Evolutionary conservation across 1,139 yeast species (phyloP).

Genomic region (Geotrichum histeridarum): DNA sequence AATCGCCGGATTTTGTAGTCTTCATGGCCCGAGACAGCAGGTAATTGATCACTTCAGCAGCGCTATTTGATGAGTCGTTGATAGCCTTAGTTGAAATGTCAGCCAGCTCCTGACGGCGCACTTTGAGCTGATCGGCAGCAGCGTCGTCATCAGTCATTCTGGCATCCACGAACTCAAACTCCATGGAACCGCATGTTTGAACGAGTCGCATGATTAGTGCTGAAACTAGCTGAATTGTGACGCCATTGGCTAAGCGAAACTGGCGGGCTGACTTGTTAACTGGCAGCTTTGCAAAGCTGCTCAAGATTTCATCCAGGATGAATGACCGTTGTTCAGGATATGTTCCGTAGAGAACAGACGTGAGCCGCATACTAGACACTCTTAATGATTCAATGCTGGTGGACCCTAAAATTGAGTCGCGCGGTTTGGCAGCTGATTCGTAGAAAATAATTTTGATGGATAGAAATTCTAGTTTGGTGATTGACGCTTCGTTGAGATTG

Average conservation of each 20-base stretch:
- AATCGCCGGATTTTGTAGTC: constrained; percentile 27
- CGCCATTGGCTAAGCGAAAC: constrained; percentile 44
- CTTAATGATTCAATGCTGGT: constrained; percentile 37
- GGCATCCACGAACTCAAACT: constrained; percentile 24
- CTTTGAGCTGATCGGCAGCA: constrained; percentile 14
- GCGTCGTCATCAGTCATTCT: constrained; percentile 20
- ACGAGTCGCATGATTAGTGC: constrained; percentile 45
- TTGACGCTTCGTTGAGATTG: constrained; percentile 43
- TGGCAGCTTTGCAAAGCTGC: constrained; percentile 48
- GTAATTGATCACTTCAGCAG: constrained; percentile 34
- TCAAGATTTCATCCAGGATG: constrained; percentile 55
- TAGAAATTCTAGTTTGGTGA: constrained; percentile 51
- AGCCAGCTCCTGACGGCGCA: constrained; percentile 8
- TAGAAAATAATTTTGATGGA: constrained; percentile 41
- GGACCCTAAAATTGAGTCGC: constrained; percentile 31
- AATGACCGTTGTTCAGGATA: constrained; percentile 49
- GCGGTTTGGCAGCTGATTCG: constrained; percentile 29
- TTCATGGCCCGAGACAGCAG: constrained; percentile 27
- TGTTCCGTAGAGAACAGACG: constrained; percentile 31
- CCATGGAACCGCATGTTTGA: constrained; percentile 40
- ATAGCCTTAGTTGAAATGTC: constrained; percentile 25
- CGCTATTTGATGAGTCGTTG: constrained; percentile 40
- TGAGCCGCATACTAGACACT: constrained; percentile 38
- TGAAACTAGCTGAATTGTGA: constrained; percentile 47
- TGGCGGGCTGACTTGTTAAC: constrained; percentile 44